Conservation (phyloP, 257 asterid species). For the Solanum pennellii region DNA sequence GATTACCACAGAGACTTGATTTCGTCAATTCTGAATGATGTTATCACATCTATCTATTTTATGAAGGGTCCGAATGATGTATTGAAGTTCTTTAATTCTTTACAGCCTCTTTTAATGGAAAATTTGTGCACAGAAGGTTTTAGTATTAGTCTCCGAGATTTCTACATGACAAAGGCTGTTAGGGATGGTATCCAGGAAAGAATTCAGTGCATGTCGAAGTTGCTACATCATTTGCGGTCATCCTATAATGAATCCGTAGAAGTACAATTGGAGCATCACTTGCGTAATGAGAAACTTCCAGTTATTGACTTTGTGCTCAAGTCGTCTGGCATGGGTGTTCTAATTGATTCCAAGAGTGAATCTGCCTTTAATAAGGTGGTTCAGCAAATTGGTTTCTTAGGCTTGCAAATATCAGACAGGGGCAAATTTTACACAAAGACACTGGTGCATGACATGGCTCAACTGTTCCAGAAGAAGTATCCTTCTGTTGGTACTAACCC, state of each 20-base stretch:
- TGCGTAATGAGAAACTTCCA: slow-evolving; percentile 51
- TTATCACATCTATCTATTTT: slow-evolving; percentile 70
- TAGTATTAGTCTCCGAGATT: slow-evolving; percentile 67
- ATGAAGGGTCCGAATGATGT: slow-evolving; percentile 84
- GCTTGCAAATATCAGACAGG: slow-evolving; percentile 54
- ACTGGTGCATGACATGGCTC: slow-evolving; percentile 60
- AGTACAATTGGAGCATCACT: slow-evolving; percentile 46
- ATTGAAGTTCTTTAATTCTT: slow-evolving; percentile 50
- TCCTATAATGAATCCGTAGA: slow-evolving; percentile 47
- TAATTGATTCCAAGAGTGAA: slow-evolving; percentile 84
- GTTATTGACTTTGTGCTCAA: slow-evolving; percentile 43
- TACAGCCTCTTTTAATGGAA: slow-evolving; percentile 86
- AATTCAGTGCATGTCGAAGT: slow-evolving; percentile 35
- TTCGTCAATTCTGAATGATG: slow-evolving; percentile 50
- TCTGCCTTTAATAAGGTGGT: slow-evolving; percentile 84
- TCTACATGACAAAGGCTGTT: slow-evolving; percentile 44
- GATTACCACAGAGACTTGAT: slow-evolving; percentile 50
- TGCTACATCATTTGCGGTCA: slow-evolving; percentile 36
- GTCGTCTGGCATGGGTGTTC: slow-evolving; percentile 60
- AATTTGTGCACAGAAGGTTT: slow-evolving; percentile 59
- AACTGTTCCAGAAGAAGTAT: slow-evolving; percentile 46
- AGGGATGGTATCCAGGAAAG: slow-evolving; percentile 33
- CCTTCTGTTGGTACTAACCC: slow-evolving; percentile 55
- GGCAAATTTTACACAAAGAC: slow-evolving; percentile 70
- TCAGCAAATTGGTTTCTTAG: slow-evolving; percentile 88